phyloP scores from a whole-genome alignment of 805 yeast species.

The Metschnikowia cerradonensis region DNA sequence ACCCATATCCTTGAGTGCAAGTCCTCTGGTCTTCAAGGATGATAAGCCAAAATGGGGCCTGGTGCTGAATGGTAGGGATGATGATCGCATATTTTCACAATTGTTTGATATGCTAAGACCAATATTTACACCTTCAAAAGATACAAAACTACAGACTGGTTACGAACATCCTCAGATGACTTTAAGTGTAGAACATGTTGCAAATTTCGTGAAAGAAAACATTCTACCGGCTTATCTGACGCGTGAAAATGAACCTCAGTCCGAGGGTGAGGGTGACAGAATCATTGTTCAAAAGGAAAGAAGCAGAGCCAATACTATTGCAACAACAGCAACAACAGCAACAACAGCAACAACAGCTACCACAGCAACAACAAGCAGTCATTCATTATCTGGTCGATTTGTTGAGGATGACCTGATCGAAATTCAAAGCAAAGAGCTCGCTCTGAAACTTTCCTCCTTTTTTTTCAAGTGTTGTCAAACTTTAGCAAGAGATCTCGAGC shows the following conservation, averaged over 20 bases:
- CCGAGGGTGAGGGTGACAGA: constrained; percentile 1
- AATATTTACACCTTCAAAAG: constrained; percentile 9
- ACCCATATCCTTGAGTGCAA: not conserved
- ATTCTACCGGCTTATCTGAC: not conserved
- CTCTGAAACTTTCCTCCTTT: constrained; percentile 4
- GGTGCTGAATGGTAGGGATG: constrained; percentile 3
- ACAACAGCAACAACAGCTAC: not conserved
- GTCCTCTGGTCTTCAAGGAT: not conserved
- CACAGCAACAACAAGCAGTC: not conserved
- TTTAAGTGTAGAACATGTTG: constrained; percentile 8
- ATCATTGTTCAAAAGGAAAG: not conserved
- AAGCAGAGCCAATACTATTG: not conserved
- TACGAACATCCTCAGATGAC: constrained; percentile 1
- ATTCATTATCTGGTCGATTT: not conserved
- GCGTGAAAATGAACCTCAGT: not conserved
- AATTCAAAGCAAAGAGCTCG: constrained; percentile 5
- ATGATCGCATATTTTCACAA: constrained; percentile 2
- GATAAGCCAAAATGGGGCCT: constrained; percentile 4
- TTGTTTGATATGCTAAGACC: constrained; percentile 8
- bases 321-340: not conserved
- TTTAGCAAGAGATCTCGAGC: constrained; percentile 1
- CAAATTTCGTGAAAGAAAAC: constrained; percentile 6
- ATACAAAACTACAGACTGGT: constrained; percentile 3
- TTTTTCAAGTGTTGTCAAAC: constrained; percentile 9
- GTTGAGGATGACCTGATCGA: constrained; percentile 3